Conservation (phyloP, 768 basidiomycete species). For the Lactarius hengduanensis region DNA sequence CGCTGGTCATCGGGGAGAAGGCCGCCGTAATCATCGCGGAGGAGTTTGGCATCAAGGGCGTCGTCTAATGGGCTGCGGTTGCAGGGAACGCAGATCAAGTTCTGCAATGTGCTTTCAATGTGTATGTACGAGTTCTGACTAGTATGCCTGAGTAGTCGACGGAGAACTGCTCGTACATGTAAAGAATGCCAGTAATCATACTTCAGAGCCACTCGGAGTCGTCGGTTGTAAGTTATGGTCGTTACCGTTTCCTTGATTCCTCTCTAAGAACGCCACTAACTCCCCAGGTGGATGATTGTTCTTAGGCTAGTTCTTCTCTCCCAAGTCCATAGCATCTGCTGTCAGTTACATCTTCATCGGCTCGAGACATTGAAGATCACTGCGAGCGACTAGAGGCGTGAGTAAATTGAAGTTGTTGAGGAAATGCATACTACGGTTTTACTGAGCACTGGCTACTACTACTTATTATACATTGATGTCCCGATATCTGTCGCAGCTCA, state of each 20-base stretch:
- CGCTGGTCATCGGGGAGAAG: conserved; percentile 55
- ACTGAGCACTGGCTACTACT: too few relatives aligned
- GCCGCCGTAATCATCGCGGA: conserved; percentile 58
- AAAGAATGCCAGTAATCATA: background rate
- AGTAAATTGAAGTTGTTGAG: too few relatives aligned
- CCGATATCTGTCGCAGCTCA: too few relatives aligned
- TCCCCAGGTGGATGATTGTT: too few relatives aligned
- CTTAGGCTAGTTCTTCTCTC: too few relatives aligned
- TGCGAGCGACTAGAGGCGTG: too few relatives aligned
- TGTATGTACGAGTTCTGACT: background rate
- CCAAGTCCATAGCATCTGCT: too few relatives aligned
- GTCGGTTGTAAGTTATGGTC: background rate
- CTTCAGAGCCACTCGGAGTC: background rate
- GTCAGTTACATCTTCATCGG: too few relatives aligned
- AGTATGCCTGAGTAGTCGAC: background rate
- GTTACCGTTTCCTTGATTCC: background rate
- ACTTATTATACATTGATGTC: too few relatives aligned
- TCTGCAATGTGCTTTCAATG: background rate
- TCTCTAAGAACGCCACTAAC: background rate
- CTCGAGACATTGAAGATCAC: too few relatives aligned
- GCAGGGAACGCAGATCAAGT: background rate
- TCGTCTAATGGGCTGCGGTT: conserved; percentile 29
- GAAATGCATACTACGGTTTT: too few relatives aligned
- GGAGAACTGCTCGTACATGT: background rate
- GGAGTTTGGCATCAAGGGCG: conserved; percentile 46